These are phyloP conservation scores for Fusarium nisikadoi DNA, from an alignment of 2,329 filamentous ascomycete genomes.

Conservation along the genomic window DNA sequence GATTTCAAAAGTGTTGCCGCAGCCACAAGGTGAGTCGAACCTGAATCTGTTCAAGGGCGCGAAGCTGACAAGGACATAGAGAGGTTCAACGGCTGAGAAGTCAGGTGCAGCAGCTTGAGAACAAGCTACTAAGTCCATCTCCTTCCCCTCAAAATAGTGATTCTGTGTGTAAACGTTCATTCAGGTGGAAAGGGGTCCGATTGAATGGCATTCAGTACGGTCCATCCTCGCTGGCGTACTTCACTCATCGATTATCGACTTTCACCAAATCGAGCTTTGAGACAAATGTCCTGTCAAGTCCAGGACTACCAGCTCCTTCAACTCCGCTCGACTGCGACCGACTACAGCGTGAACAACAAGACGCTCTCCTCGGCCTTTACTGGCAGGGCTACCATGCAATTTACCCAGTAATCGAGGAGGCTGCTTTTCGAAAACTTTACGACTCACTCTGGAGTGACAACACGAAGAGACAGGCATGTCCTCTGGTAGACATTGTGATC, in stretches of 20 bases:
- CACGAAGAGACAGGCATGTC: slow-evolving; percentile 53
- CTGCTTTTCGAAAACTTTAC: slow-evolving; percentile 39
- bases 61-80: slow-evolving; percentile 19
- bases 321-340: background rate
- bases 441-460: slow-evolving; percentile 34
- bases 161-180: background rate
- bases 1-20: slow-evolving; percentile 43
- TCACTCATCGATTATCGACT: slow-evolving; percentile 33
- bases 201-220: slow-evolving; percentile 32
- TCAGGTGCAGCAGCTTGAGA: slow-evolving; percentile 38
- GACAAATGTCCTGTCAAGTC: background rate
- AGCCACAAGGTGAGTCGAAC: slow-evolving; percentile 34
- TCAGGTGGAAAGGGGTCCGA: slow-evolving; percentile 24
- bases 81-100: slow-evolving; percentile 40
- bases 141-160: background rate
- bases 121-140: slow-evolving; percentile 13
- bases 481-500: slow-evolving; percentile 63
- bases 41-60: background rate
- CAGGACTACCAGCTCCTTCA: background rate
- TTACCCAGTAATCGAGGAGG: slow-evolving; percentile 50
- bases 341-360: slow-evolving; percentile 56
- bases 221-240: slow-evolving; percentile 39
- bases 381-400: slow-evolving; percentile 59
- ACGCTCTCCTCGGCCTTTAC: slow-evolving; percentile 58
- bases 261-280: slow-evolving; percentile 24